Evolutionary conservation across 805 yeast genomes (phyloP), one percentile per base, ranked within the genome.

Genomic region (Kazachstania psychrophila): DNA sequence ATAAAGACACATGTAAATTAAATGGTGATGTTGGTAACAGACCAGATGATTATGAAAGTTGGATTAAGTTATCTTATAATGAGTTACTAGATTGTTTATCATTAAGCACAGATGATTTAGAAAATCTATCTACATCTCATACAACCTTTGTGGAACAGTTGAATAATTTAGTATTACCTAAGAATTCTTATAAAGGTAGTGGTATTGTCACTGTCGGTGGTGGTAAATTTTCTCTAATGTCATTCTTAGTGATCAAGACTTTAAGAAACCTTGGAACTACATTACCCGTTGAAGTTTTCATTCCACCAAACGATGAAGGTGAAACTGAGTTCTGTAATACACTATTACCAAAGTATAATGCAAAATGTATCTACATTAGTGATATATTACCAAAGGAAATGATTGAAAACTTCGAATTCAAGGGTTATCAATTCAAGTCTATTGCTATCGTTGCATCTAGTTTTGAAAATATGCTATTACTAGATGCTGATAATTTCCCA

Each of bases 401-500:
- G 35, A 60, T 70, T 49, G 49, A 54, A 19, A 58, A 60, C 23
- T 68, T 69, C 39, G 54, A 56, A 28, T 61, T 77, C 35, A 62
- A 66, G 56, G 62, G 68, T 2, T 84, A 77, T 55, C 92, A 83
- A 44, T 72, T 70, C 51, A 83, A 83, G 54, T 69, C 78, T 0
- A 63, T 83, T 41, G 84, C 94, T 0, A 51, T 85, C 26, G 61
- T 84, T 41, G 77, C 79, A 10, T 81, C 94, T 0, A 69, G 78
- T 28, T 85, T 84, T 55, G 80, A 82, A 46, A 74, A 80, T 49
- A 76, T 81, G 9, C 64, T 83, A 45, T 62, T 83, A 31, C 58
- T 83, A 48, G 95, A 85, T 52, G 75, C 88, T 25, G 94, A 84
- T 56, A 77, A 80, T 44, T 69, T 77, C 43, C 88, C 94, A 0